These are phyloP conservation scores for Colletotrichum chrysophilum DNA, from an alignment of 2,329 filamentous ascomycete species.

Conservation along the genomic window DNA sequence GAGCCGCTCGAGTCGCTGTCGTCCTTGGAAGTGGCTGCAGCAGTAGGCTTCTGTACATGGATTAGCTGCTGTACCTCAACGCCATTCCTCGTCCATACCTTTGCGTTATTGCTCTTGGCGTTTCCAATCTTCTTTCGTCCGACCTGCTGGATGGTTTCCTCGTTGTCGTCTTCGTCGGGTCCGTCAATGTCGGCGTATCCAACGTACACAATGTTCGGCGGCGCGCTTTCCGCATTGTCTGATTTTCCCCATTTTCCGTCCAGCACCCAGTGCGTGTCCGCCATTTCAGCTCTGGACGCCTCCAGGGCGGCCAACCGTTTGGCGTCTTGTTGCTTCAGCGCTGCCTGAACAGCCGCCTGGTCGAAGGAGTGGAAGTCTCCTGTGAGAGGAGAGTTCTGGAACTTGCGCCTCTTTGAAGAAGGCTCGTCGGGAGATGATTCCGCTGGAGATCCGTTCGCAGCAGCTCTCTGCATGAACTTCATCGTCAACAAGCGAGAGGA, in stretches of 20 bases:
- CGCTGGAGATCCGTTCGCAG: constrained; percentile 59
- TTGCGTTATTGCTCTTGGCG: constrained; percentile 28
- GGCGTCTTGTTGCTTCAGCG: constrained; percentile 70
- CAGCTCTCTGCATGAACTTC: constrained; percentile 97
- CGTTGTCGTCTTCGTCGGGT: constrained; percentile 31
- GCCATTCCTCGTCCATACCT: constrained; percentile 28
- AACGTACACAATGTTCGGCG: constrained; percentile 64
- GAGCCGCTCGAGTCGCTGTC: constrained; percentile 31
- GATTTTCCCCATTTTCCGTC: constrained; percentile 45
- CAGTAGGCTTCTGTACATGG: constrained; percentile 23
- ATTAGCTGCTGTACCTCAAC: background rate
- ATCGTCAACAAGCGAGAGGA: constrained; percentile 89
- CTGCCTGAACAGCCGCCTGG: constrained; percentile 65
- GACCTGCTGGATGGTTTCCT: constrained; percentile 35
- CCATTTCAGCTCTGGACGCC: constrained; percentile 64
- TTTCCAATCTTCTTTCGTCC: constrained; percentile 42
- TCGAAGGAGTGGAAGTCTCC: constrained; percentile 53
- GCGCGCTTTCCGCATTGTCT: constrained; percentile 25
- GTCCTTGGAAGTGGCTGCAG: constrained; percentile 18
- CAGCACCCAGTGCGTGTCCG: constrained; percentile 80
- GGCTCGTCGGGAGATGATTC: constrained; percentile 52
- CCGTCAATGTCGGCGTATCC: constrained; percentile 57
- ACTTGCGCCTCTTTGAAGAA: constrained; percentile 69
- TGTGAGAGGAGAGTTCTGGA: constrained; percentile 36
- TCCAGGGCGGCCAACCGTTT: constrained; percentile 67